Evolutionary conservation across 176 grass and related monocot species (phyloP), one percentile per base, ranked within the genome.

Genomic region (Otatea glauca): DNA sequence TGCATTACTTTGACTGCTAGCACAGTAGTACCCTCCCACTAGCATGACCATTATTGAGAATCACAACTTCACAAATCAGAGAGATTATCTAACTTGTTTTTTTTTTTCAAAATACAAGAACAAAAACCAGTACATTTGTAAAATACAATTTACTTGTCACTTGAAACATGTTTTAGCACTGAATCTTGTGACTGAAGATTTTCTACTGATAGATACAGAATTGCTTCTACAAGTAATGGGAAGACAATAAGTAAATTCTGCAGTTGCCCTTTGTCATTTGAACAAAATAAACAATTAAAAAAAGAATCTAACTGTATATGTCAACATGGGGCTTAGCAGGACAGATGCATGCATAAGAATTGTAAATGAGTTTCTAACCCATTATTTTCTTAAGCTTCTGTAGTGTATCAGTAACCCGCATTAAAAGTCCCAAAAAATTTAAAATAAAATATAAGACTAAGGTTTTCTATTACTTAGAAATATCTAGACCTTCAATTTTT

Each of bases 1-100:
- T 75, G 34, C 38, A 24, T 75, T 65, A n/a, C 14, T 42, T 39
- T 81, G 23, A 43, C 64, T 89, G 7, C 43, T 54, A 67, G 29
- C 29, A 70, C 18, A 0, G 1, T 23, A 51, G 14, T 54, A 65
- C 3, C 29, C 18, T 65, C 17, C 70, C 13, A 74, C 32, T 66
- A 54, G 39, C 82, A 53, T 64, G 20, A 34, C 2, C 21, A 18
- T 55, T 70, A n/a, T 39, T 42, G 65, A 51, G 59, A 74, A 25
- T 39, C 18, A 50, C 20, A 64, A 64, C 4, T 60, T 24, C n/a
- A 24, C 58, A 24, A 60, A 60, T 60, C n/a, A 60, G 3, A 11
- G 58, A 24, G 58, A 24, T 24, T 24, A 10, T 60, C 9, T 60
- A 60, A 4, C 58, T 24, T 55, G 49, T 54, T 58, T 55, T 60